Evolutionary conservation across 1,284 basidiomycete species (phyloP).

Genomic region (Cutaneotrichosporon cutaneum): DNA sequence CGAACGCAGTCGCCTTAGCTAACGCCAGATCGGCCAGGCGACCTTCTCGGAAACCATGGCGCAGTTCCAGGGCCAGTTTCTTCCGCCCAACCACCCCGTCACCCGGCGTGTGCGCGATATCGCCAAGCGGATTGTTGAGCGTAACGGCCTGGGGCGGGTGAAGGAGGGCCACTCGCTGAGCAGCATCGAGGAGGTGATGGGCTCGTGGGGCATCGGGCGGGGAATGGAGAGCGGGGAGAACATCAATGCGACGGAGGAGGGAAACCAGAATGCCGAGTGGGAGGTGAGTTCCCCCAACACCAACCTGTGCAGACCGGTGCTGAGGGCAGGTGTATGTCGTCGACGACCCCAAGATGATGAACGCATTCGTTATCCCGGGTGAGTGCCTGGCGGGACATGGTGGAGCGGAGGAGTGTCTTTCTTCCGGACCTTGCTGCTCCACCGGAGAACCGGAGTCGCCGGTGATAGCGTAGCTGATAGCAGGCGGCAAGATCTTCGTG

Average conservation of each 20-base stretch:
- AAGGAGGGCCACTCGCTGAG: constrained; percentile 48
- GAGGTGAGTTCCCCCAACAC: constrained; percentile 37
- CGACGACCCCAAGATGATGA: constrained; percentile 68
- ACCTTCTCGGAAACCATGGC: constrained; percentile 21
- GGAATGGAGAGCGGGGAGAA: constrained; percentile 10
- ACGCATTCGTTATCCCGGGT: constrained; percentile 79
- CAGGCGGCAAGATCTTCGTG: constrained; percentile 73
- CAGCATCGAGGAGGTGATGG: constrained; percentile 35
- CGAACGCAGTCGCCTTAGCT: background rate
- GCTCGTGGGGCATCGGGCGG: constrained; percentile 13
- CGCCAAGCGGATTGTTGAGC: constrained; percentile 68
- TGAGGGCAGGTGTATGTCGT: constrained; percentile 69
- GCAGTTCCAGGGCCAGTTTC: constrained; percentile 45
- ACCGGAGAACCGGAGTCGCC: background rate
- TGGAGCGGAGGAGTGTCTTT: no score
- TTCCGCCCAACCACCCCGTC: constrained; percentile 68
- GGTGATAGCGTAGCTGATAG: background rate
- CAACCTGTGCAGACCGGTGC: background rate
- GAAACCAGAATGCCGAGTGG: constrained; percentile 43
- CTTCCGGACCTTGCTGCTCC: background rate
- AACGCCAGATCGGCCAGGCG: constrained; percentile 17
- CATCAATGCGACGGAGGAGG: constrained; percentile 13
- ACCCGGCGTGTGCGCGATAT: constrained; percentile 68
- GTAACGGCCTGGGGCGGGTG: constrained; percentile 68
- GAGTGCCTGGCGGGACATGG: background rate